Percentiles rank a stretch among this genome's conserved stretches.
Evolutionary conservation across 306 rosid species (phyloP).

Genomic region (Urtica urens): DNA sequence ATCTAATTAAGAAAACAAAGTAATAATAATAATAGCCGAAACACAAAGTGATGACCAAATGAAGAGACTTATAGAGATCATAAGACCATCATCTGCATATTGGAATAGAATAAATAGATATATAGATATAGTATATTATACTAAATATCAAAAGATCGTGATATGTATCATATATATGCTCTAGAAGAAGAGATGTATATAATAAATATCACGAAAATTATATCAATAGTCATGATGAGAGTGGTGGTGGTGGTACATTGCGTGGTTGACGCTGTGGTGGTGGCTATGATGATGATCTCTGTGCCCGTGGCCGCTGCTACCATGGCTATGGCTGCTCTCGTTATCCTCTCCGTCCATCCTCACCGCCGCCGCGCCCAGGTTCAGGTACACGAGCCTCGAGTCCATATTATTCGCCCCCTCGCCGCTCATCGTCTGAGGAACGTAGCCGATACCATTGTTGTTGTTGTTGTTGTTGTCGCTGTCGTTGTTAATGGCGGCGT

Average conservation of each 20-base stretch:
- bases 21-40: too few species aligned
- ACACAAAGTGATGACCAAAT: background rate
- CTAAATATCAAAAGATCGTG: too few species aligned
- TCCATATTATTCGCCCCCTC: conserved; percentile 67
- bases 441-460: conserved; percentile 29
- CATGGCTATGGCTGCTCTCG: conserved; percentile 12
- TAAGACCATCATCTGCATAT: background rate
- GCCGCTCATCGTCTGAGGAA: conserved; percentile 36
- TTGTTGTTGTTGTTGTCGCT: conserved; percentile 13
- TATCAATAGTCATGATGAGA: conserved; percentile 46
- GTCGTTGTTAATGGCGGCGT: background rate
- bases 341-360: conserved; percentile 36
- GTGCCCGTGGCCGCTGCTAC: conserved; percentile 20
- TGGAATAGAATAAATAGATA: background rate
- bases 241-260: background rate
- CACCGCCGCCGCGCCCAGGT: conserved; percentile 61
- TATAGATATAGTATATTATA: background rate
- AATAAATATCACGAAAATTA: background rate
- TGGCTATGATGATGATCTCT: conserved; percentile 28
- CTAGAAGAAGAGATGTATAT: too few species aligned
- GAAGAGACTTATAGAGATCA: background rate
- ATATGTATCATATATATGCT: too few species aligned
- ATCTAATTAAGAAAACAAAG: background rate
- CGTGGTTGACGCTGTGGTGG: background rate
- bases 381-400: conserved; percentile 79